Evolutionary conservation across 257 asterid genomes (phyloP), one percentile per base, ranked within the genome.

Genomic region (Nicotiana obtusifolia): DNA sequence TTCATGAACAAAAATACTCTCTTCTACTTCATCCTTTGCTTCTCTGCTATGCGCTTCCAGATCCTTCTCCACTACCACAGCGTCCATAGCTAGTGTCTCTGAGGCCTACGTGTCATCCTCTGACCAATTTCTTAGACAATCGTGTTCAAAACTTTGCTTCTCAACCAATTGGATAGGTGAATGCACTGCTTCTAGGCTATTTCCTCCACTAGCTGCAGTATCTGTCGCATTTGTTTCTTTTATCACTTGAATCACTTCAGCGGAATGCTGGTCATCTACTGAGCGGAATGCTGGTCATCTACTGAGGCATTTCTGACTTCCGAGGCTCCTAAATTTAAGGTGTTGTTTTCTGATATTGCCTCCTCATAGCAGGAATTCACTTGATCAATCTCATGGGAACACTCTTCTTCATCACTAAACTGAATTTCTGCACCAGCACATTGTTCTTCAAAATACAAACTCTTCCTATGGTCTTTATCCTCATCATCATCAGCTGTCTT

Each of bases 391-490:
- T 68, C 88, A 15, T 47, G 20, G 41, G 22, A 60, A 59, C n/a
- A 9, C 49, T 84, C 68, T 10, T 78, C 76, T 30, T 69, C 71
- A 76, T 76, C 61, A 62, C 30, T 35, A 19, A 47, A 19, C 69
- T n/a, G 17, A 35, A 60, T 54, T 35, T 81, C 80, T 24, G 3
- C 53, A 81, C 7, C 64, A 44, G 20, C 79, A 44, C 28, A 71
- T 78, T 35, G 85, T 52, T 78, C 81, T 33, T 69, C 79, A 41
- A 80, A 78, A 77, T 20, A 11, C 10, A 71, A 49, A 71, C 52
- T 56, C 71, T 69, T 86, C 24, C 53, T 26, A 52, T 75, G 10
- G 17, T 31, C 80, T 56, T 66, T 54, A 26, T 57, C 80, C 26
- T 66, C 68, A 47, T 54, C 69, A 60, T 54, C 85, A 7, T 80